Evolutionary conservation across 2,329 filamentous ascomycete genomes (phyloP).

Genomic region (Alternaria sp.): DNA sequence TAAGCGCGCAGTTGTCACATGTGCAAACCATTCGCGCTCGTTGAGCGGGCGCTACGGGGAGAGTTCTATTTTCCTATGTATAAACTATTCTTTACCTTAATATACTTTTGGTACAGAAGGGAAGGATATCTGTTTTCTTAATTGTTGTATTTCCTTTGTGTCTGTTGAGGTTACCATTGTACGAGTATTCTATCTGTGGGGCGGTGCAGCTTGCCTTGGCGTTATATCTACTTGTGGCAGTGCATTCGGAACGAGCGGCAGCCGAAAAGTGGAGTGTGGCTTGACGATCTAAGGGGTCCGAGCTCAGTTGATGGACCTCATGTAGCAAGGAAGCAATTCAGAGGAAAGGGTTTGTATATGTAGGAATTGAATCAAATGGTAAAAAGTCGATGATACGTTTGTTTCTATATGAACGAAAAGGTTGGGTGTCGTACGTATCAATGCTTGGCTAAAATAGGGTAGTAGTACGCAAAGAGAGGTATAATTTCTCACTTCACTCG

Average conservation of each 20-base stretch:
- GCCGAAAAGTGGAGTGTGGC: slow-evolving; percentile 15
- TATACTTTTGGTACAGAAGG: not conserved
- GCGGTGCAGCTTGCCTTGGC: slow-evolving; percentile 14
- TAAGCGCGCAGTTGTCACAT: not conserved
- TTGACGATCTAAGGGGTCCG: not conserved
- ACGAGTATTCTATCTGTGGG: slow-evolving; percentile 20
- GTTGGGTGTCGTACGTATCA: no score
- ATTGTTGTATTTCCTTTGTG: slow-evolving; percentile 3
- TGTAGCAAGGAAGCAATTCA: no score
- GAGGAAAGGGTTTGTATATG: not conserved
- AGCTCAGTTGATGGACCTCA: no score
- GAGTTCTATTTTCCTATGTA: slow-evolving; percentile 20
- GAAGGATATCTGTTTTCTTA: not conserved
- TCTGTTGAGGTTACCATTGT: not conserved
- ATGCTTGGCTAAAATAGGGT: no score
- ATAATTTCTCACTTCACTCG: no score
- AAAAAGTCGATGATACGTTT: not conserved
- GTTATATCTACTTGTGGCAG: slow-evolving; percentile 22
- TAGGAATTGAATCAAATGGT: not conserved
- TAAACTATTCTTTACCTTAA: slow-evolving; percentile 2
- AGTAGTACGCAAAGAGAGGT: no score
- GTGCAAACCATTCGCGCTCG: slow-evolving; percentile 1
- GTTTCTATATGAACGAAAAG: fast-evolving
- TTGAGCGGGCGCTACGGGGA: slow-evolving; percentile 13
- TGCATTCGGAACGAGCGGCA: slow-evolving; percentile 11